Conservation (phyloP, 1,284 basidiomycete genomes). For the Pseudozyma sp. region DNA sequence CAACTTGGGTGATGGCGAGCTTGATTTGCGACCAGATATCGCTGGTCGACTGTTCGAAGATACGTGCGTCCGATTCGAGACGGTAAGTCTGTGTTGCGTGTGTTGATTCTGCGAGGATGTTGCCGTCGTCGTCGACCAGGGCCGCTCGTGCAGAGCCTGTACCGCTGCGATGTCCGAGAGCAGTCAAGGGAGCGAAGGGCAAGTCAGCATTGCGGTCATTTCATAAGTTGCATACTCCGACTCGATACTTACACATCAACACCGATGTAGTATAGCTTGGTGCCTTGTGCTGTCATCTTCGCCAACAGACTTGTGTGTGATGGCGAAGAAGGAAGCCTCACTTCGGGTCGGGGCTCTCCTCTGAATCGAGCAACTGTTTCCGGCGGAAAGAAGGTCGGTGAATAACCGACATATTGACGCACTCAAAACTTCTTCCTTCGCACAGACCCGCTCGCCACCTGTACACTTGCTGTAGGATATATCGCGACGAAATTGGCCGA, state of each 20-base stretch:
- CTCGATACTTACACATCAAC: slow-evolving; percentile 73
- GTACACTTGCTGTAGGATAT: too few species aligned
- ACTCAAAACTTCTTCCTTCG: slow-evolving; percentile 11
- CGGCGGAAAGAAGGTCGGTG: slow-evolving; percentile 12
- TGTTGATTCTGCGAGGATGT: slow-evolving; percentile 80
- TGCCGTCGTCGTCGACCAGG: slow-evolving; percentile 81
- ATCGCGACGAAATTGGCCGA: slow-evolving; percentile 33
- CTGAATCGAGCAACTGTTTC: slow-evolving; percentile 4
- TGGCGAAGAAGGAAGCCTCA: background rate
- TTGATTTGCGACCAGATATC: slow-evolving; percentile 83
- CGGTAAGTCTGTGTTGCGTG: slow-evolving; percentile 86
- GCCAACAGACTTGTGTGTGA: background rate
- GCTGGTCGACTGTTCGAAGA: slow-evolving; percentile 87
- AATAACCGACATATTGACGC: background rate
- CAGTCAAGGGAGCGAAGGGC: background rate
- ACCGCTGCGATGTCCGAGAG: slow-evolving; percentile 72
- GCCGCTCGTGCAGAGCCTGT: slow-evolving; percentile 93
- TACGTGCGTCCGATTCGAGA: slow-evolving; percentile 83
- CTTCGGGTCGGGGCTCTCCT: background rate
- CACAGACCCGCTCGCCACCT: slow-evolving; percentile 15
- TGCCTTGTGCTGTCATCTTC: slow-evolving; percentile 19
- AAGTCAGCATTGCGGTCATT: background rate
- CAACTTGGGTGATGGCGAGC: slow-evolving; percentile 77
- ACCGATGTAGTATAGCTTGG: slow-evolving; percentile 72
- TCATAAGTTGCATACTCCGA: background rate